Evolutionary conservation across 306 rosid species (phyloP).

Genomic region (Prunus padus): DNA sequence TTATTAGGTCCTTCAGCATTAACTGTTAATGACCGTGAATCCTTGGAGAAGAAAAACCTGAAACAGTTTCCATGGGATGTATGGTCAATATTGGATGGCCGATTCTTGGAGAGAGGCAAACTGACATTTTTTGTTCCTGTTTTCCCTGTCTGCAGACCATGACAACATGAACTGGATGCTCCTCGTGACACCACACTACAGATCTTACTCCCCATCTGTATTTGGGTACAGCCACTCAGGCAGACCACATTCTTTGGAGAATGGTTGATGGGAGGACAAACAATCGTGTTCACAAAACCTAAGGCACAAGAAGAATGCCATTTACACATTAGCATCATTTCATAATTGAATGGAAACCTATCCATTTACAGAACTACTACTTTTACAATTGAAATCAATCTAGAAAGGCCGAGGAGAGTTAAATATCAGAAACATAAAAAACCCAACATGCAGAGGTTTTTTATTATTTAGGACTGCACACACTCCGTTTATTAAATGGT

Average conservation of each 20-base stretch:
- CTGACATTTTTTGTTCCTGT: conserved; percentile 39
- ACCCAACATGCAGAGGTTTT: neutral
- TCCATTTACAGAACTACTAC: neutral
- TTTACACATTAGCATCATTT: neutral
- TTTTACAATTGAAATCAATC: neutral
- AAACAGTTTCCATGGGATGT: conserved; percentile 46
- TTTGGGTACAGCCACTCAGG: conserved; percentile 42
- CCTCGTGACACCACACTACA: conserved; percentile 48
- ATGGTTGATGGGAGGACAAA: conserved; percentile 43
- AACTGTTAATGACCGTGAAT: conserved; percentile 25
- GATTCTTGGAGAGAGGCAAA: conserved; percentile 40
- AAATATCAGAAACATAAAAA: neutral
- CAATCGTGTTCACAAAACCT: conserved; percentile 60
- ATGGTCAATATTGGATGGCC: conserved; percentile 42
- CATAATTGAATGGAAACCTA: neutral
- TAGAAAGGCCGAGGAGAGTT: neutral
- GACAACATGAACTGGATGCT: conserved; percentile 43
- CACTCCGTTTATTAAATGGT: neutral
- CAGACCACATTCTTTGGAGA: conserved; percentile 46
- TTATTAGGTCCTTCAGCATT: conserved; percentile 37
- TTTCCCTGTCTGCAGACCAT: conserved; percentile 29
- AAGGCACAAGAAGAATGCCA: conserved; percentile 37
- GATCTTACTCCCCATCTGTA: conserved; percentile 62
- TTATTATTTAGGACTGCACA: neutral
- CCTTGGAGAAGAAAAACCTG: conserved; percentile 55